These are phyloP conservation scores for Aureobasidium sp. DNA, from an alignment of 2,329 filamentous ascomycete species.

Conservation along the genomic window DNA sequence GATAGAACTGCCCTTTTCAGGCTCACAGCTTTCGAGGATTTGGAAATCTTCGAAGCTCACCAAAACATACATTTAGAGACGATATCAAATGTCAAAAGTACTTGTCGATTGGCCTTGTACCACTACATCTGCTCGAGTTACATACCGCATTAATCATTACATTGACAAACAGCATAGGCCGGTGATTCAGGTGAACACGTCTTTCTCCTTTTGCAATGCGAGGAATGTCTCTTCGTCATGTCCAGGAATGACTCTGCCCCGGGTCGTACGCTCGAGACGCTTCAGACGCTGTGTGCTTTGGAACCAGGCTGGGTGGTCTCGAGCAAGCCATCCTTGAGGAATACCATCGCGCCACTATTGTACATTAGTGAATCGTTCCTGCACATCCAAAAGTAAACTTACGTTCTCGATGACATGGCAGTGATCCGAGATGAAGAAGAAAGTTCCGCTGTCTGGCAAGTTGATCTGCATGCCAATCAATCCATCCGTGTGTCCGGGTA, in stretches of 20 bases:
- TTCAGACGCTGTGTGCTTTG: conserved; percentile 29
- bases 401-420: conserved; percentile 33
- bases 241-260: conserved; percentile 29
- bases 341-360: conserved; percentile 30
- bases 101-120: background rate
- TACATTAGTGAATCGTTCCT: conserved; percentile 10
- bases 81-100: conserved; percentile 13
- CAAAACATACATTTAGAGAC: conserved; percentile 12
- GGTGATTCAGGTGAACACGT: conserved; percentile 21
- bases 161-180: background rate
- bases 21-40: background rate
- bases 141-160: conserved; percentile 7
- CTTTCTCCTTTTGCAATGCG: conserved; percentile 22
- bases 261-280: conserved; percentile 26
- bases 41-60: background rate
- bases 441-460: conserved; percentile 28
- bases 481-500: conserved; percentile 32
- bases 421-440: conserved; percentile 30
- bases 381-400: conserved; percentile 11
- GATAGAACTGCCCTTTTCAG: conserved; percentile 31
- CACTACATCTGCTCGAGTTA: background rate
- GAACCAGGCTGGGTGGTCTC: conserved; percentile 32
- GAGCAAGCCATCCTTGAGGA: conserved; percentile 31
- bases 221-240: conserved; percentile 31
- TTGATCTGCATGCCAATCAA: conserved; percentile 33